Evolutionary conservation across 306 rosid genomes (phyloP), one percentile per base, ranked within the genome.

Genomic region (Vicia sativa): DNA sequence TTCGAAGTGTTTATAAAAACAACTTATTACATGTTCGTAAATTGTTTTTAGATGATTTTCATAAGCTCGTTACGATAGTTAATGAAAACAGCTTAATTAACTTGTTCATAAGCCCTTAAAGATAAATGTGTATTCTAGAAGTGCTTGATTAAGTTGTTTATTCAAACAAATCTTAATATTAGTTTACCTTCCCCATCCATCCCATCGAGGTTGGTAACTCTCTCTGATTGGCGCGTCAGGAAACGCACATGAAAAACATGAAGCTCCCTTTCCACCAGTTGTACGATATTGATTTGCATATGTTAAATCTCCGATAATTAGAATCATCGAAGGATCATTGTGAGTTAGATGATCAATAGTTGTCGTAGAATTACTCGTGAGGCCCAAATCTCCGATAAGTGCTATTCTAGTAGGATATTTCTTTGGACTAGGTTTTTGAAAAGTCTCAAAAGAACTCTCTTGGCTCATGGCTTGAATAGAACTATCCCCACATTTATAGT

Each of bases 171-270:
- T 0, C 9, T 4, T 53, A 23, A 43, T 72, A 37, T 41, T 71
- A 56, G 55, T 16, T 83, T 83, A 92, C 98, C 98, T 89, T 82
- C 98, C 95, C 98, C 98, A 89, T 2, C 87, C 98, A 68, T 92
- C 98, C 96, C 98, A 92, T 28, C 96, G 91, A n/a, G 98, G 96
- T 72, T 92, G 98, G 75, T 79, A 89, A 0, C 92, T 79, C 84
- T 92, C 98, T 73, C 98, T 85, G 14, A 87, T 86, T 6, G 98
- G 96, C 21, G 92, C 92, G 75, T 87, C 83, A 0, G 96, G 98
- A 81, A 92, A 92, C 62, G 89, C 77, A 68, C 98, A 84, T 19
- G 91, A 79, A 81, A 54, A 92, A 75, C 98, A 87, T 4, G 91
- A n/a, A 74, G 64, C 96, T 72, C 95, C 96, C 79, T 89, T 89